Evolutionary conservation across 2,329 filamentous ascomycete species (phyloP), one percentile per base, ranked within the genome.

Genomic region (Colletotrichum tabaci): DNA sequence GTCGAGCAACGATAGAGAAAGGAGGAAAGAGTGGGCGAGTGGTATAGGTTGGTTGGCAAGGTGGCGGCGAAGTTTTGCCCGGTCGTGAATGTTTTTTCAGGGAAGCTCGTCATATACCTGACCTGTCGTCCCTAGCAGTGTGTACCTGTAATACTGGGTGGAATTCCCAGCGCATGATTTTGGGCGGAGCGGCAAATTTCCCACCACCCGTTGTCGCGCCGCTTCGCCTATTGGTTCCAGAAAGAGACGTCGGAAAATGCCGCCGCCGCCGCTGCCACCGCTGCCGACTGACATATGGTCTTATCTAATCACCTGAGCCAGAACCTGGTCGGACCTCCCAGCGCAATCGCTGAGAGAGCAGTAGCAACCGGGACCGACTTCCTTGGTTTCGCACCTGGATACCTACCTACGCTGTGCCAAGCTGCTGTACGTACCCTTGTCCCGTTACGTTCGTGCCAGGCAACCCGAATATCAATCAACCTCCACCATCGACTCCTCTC

Each of bases 161-260:
- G 58, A 60, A 50, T 64, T 65, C 30, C 57, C 63, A 71, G 63
- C 62, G 72, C 70, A 80, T 80, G 77, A 80, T 78, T 79, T 78
- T 77, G 75, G 69, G 61, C 64, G 66, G 64, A 72, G 75, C 73
- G 74, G 75, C 76, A 78, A 79, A 78, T 77, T 76, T 75, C 77
- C 76, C 77, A 74, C 49, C 40, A 56, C 75, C 74, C 70, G 69
- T 70, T 72, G 67, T 71, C 73, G 74, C 73, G 70, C 67, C 66
- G 71, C 55, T 57, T 71, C 65, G 61, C 56, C 80, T 76, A 81
- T 81, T 81, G 79, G 79, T 53, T 38, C 60, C 61, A 50, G 52
- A 30, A 23, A 30, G 52, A 74, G 72, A 74, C 55, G 40, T 79
- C 77, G 78, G 77, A 68, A 73, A 71, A 73, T 67, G 67, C 56